These are phyloP conservation scores for Lodderomyces elongisporus DNA, from an alignment of 1,139 yeast genomes.

Conservation along the genomic window DNA sequence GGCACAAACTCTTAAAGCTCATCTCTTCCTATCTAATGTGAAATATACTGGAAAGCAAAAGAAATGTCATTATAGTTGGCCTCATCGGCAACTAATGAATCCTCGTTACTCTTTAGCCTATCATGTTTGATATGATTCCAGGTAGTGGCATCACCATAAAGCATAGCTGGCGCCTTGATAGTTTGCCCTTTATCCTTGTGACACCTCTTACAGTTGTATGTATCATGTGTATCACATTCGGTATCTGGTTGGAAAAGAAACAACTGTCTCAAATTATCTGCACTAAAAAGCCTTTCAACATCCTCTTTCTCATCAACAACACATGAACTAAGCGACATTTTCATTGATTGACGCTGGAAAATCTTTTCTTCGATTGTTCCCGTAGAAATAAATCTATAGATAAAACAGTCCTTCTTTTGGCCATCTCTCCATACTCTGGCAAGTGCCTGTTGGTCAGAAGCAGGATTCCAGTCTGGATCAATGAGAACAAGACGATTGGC, in stretches of 20 bases:
- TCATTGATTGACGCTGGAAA: slow-evolving; percentile 95
- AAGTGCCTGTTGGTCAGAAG: slow-evolving; percentile 95
- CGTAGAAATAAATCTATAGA: slow-evolving; percentile 86
- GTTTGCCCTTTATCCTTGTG: slow-evolving; percentile 50
- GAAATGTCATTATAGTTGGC: slow-evolving; percentile 63
- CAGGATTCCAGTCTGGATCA: slow-evolving; percentile 99
- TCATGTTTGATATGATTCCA: slow-evolving; percentile 86
- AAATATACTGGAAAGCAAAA: slow-evolving; percentile 88
- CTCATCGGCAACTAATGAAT: slow-evolving; percentile 72
- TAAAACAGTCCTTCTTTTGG: slow-evolving; percentile 93
- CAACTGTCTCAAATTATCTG: slow-evolving; percentile 71
- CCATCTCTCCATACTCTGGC: slow-evolving; percentile 99
- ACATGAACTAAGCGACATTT: slow-evolving; percentile 85
- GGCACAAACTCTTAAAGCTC: no score
- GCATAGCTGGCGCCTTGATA: slow-evolving; percentile 74
- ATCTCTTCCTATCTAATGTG: slow-evolving; percentile 43
- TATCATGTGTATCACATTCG: slow-evolving; percentile 86
- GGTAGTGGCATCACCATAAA: slow-evolving; percentile 95
- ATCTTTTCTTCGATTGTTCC: slow-evolving; percentile 97
- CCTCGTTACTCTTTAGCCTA: slow-evolving; percentile 63
- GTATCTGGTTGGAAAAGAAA: slow-evolving; percentile 70
- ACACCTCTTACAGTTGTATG: slow-evolving; percentile 86
- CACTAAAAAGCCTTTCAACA: slow-evolving; percentile 85
- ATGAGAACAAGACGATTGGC: slow-evolving; percentile 84
- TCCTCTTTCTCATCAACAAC: slow-evolving; percentile 96